phyloP scores from a whole-genome alignment of 345 rosid species.

The Populus nigra region DNA sequence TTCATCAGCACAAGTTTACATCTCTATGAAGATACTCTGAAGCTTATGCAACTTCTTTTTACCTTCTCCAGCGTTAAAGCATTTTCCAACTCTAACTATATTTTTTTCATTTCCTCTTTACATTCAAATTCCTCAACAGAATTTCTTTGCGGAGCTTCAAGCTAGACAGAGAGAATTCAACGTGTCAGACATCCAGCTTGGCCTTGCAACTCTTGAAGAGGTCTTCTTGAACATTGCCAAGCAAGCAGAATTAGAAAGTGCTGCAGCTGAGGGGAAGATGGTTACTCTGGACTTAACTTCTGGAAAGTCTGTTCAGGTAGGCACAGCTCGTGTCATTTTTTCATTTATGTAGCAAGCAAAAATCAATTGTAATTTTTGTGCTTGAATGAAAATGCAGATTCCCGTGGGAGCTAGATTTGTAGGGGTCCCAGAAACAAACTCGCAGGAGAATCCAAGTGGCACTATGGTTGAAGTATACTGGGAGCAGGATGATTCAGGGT shows the following conservation, averaged over 20 bases:
- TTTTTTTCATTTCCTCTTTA: background rate
- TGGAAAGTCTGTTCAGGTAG: slow-evolving; percentile 61
- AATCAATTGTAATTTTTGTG: background rate
- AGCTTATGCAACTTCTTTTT: too few species aligned
- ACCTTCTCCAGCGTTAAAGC: background rate
- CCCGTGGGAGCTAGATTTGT: slow-evolving; percentile 77
- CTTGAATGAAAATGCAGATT: slow-evolving; percentile 44
- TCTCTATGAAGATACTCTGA: too few species aligned
- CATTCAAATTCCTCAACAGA: slow-evolving; percentile 32
- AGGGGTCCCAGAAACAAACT: slow-evolving; percentile 69
- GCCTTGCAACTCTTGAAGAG: slow-evolving; percentile 93
- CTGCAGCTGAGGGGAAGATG: slow-evolving; percentile 71
- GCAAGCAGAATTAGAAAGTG: slow-evolving; percentile 88
- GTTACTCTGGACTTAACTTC: slow-evolving; percentile 65
- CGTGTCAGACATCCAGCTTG: slow-evolving; percentile 80
- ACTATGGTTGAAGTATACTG: slow-evolving; percentile 90
- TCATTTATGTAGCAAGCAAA: background rate
- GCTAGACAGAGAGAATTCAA: slow-evolving; percentile 59
- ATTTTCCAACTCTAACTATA: background rate
- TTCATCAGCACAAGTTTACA: too few species aligned
- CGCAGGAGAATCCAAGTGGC: slow-evolving; percentile 60
- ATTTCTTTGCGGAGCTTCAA: slow-evolving; percentile 67
- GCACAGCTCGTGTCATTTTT: background rate
- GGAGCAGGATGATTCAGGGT: slow-evolving; percentile 84
- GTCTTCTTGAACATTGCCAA: slow-evolving; percentile 92